Conservation (phyloP, 2,329 filamentous ascomycete genomes). For the Calycina marina region DNA sequence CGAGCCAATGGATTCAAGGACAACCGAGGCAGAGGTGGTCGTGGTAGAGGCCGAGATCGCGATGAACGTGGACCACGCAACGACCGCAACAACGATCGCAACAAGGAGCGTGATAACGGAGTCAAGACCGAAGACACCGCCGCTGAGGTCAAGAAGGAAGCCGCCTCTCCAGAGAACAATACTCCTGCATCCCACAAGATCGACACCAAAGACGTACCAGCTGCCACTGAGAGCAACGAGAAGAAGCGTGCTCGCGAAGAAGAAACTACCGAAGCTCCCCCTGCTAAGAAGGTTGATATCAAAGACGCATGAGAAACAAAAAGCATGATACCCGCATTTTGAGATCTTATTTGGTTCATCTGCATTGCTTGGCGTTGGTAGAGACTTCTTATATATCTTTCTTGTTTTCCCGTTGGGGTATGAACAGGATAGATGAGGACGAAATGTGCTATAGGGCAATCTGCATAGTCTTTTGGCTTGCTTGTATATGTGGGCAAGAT, state of each 20-base stretch:
- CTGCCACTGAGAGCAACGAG: constrained; percentile 11
- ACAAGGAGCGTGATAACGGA: constrained; percentile 23
- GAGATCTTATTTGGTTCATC: neutral
- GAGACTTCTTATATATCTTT: too few species aligned
- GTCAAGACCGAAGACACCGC: constrained; percentile 13
- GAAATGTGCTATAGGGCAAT: too few species aligned
- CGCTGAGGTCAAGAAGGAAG: constrained; percentile 12
- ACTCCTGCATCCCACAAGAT: constrained; percentile 13
- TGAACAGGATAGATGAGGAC: too few species aligned
- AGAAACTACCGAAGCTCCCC: constrained; percentile 30
- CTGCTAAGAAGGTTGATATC: constrained; percentile 46
- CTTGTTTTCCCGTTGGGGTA: too few species aligned
- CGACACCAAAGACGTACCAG: too few species aligned
- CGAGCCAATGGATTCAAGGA: constrained; percentile 43
- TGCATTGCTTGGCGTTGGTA: too few species aligned
- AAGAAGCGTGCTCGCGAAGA: constrained; percentile 27
- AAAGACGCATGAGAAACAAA: constrained; percentile 15
- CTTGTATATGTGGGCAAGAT: too few species aligned
- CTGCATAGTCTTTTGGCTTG: too few species aligned
- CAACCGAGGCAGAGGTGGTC: constrained; percentile 5
- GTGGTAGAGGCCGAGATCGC: constrained; percentile 25
- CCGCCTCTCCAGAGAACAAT: constrained; percentile 7
- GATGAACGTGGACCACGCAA: constrained; percentile 25
- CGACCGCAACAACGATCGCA: constrained; percentile 22
- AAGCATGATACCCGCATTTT: neutral